Percentiles rank a stretch among this genome's conserved stretches.
Evolutionary conservation across 495 filamentous ascomycete genomes (phyloP).

Genomic region (Daldinia concentrica): DNA sequence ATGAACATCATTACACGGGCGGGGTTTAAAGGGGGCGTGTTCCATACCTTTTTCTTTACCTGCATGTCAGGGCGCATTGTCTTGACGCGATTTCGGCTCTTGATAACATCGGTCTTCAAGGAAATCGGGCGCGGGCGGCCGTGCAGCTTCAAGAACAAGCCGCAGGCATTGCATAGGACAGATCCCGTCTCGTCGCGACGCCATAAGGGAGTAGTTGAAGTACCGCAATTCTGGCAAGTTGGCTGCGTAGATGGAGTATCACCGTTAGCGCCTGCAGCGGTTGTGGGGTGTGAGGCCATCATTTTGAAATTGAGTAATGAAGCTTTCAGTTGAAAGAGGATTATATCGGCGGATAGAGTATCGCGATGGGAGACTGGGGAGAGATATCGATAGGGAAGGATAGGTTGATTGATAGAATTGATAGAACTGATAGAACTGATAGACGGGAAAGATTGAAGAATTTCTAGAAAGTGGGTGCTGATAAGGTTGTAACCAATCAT

Average conservation of each 20-base stretch:
- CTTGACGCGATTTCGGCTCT: conserved; percentile 98
- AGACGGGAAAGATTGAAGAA: conserved; percentile 47
- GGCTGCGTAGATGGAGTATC: conserved; percentile 81
- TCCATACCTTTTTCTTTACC: conserved; percentile 84
- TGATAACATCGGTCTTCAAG: conserved; percentile 99
- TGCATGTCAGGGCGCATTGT: conserved; percentile 77
- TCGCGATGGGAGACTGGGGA: conserved; percentile 38
- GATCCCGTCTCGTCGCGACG: conserved; percentile 94
- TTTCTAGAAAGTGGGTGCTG: conserved; percentile 44
- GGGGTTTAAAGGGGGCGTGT: conserved; percentile 24
- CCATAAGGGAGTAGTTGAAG: conserved; percentile 96
- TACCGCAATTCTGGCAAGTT: conserved; percentile 95
- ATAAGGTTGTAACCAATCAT: conserved; percentile 39
- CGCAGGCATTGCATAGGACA: conserved; percentile 99
- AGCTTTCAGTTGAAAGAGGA: conserved; percentile 14
- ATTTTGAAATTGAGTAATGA: conserved; percentile 37
- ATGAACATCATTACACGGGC: conserved; percentile 2
- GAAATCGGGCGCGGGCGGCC: conserved; percentile 91
- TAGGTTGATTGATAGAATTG: conserved; percentile 48
- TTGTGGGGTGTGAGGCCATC: conserved; percentile 49
- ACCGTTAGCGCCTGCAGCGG: conserved; percentile 53
- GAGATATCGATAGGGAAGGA: conserved; percentile 49
- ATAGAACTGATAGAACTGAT: conserved; percentile 52
- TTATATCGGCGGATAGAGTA: conserved; percentile 32
- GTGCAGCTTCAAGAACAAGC: conserved; percentile 96